Evolutionary conservation across 2,329 filamentous ascomycete species (phyloP).

Genomic region (Calonectria pseudoreteaudii): DNA sequence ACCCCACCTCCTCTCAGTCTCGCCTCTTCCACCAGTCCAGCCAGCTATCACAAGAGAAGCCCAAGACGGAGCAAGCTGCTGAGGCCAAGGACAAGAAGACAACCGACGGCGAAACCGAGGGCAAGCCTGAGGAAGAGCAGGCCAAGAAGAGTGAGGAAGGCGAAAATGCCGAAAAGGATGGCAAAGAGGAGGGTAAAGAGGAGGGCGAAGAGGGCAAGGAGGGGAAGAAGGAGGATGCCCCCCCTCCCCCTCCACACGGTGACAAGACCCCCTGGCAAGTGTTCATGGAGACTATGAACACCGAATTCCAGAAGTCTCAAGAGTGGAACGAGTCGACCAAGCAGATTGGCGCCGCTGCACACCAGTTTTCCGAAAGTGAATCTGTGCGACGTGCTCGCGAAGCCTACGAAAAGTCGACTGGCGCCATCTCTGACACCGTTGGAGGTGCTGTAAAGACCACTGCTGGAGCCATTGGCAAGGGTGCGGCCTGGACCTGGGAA

Average conservation of each 20-base stretch:
- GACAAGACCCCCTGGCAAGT: constrained; percentile 99
- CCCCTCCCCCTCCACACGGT: constrained; percentile 94
- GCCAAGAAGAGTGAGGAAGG: constrained; percentile 57
- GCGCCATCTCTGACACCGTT: constrained; percentile 82
- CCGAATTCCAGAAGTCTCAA: constrained; percentile 95
- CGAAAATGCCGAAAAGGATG: constrained; percentile 49
- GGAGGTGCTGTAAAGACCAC: constrained; percentile 86
- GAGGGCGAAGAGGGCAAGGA: constrained; percentile 64
- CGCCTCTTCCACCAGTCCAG: constrained; percentile 49
- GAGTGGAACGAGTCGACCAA: constrained; percentile 99
- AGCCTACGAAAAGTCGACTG: constrained; percentile 88
- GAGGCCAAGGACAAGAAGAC: constrained; percentile 56
- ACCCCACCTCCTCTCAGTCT: constrained; percentile 47
- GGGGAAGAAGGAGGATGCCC: constrained; percentile 73
- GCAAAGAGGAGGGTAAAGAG: constrained; percentile 61
- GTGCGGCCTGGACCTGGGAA: constrained; percentile 97
- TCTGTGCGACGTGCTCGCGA: constrained; percentile 86
- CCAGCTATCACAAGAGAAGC: constrained; percentile 48
- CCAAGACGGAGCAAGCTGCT: constrained; percentile 46
- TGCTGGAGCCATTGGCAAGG: constrained; percentile 87
- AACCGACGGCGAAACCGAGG: constrained; percentile 46
- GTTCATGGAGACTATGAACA: constrained; percentile 95
- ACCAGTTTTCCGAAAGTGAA: constrained; percentile 94
- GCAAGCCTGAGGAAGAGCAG: constrained; percentile 54
- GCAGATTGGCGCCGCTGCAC: constrained; percentile 86